Evolutionary conservation across 2,329 filamentous ascomycete species (phyloP), one percentile per base, ranked within the genome.

Genomic region (Lanzia echinophila): DNA sequence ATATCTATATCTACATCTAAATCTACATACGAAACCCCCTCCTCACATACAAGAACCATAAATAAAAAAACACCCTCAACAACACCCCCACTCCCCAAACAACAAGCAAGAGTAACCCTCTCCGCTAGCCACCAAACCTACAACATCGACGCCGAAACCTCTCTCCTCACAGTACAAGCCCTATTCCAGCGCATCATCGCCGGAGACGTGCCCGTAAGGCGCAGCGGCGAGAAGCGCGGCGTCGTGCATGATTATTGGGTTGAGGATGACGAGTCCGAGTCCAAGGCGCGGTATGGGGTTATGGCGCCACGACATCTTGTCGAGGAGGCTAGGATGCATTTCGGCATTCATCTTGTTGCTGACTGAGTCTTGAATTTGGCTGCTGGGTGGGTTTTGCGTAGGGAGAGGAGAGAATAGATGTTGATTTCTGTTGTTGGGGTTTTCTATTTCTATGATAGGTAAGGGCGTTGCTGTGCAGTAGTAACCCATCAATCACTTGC

Each of bases 101-200:
- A n/a, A n/a, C 24, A 4, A 28, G 4, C 47, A 11, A 60, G 63
- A 54, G 64, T 66, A 22, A 57, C 58, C 44, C 54, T 71, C 44
- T 64, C 63, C 43, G 68, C 69, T 53, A 71, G 70, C 1, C 71
- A 74, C 62, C 62, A 68, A 28, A 74, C 71, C 1, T 60, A 65
- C 33, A 56, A 59, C 10, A 68, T 60, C 1, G 70, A 73, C 59
- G 71, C 66, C 2, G 68, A 69, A 50, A 59, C 67, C 31, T 68
- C 71, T 53, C 59, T 74, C 48, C 55, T 65, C 7, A 63, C 66
- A 31, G 64, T 72, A 15, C 63, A 65, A 53, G 55, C 52, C 3
- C 60, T 72, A 19, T 70, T 71, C 46, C 54, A 60, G 44, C 57
- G 62, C 24, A 66, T 71, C 2, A 60, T 72, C 33, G 58, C 54